phyloP scores from a whole-genome alignment of 176 grass and related monocot genomes.

The Zizania latifolia region DNA sequence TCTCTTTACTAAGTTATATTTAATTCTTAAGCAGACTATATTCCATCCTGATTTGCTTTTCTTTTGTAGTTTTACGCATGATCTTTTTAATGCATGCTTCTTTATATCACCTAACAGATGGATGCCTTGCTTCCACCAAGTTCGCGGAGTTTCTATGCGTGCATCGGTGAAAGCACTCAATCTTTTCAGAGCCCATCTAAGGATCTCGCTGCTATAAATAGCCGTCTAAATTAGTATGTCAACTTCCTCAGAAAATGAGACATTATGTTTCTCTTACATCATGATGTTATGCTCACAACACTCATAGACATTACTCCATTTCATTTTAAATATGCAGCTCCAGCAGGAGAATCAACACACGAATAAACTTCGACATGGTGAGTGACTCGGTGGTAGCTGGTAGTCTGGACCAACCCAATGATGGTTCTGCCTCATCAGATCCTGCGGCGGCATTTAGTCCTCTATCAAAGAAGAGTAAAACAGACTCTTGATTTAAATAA shows the following conservation, averaged over 20 bases:
- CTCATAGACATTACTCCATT: conserved; percentile 15
- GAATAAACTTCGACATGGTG: conserved; percentile 88
- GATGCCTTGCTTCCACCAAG: conserved; percentile 80
- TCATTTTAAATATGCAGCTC: conserved; percentile 34
- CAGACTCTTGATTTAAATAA: conserved; percentile 43
- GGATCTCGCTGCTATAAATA: conserved; percentile 83
- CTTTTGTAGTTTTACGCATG: background rate
- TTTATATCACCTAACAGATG: conserved; percentile 49
- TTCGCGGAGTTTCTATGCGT: conserved; percentile 90
- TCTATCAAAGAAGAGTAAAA: conserved; percentile 50
- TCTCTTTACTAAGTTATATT: conserved; percentile 11
- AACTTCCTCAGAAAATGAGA: background rate
- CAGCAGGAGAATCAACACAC: conserved; percentile 54
- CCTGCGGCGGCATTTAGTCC: conserved; percentile 40
- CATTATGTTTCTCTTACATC: background rate
- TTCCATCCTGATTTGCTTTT: background rate
- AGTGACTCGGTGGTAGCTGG: conserved; percentile 86
- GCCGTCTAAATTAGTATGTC: conserved; percentile 66
- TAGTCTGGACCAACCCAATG: conserved; percentile 62
- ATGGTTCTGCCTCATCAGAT: conserved; percentile 48
- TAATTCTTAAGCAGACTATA: background rate
- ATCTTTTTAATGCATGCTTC: conserved; percentile 10
- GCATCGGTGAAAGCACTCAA: conserved; percentile 89
- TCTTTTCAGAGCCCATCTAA: conserved; percentile 75
- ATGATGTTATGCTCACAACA: background rate